Conservation (phyloP, 2,329 filamentous ascomycete genomes). For the Colletotrichum filicis region DNA sequence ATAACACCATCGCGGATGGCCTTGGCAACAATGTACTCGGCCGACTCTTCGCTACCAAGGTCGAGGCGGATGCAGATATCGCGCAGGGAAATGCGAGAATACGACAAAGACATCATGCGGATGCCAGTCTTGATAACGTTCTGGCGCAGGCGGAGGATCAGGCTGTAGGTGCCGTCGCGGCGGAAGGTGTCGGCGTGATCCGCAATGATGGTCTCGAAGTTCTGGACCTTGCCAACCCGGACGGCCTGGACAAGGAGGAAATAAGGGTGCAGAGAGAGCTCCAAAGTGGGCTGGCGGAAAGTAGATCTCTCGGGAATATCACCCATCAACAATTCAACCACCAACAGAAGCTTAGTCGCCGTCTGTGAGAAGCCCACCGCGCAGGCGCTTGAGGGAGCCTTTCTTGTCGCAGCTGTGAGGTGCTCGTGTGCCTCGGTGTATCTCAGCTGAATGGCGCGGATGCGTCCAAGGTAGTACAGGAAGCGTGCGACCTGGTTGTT, state of each 20-base stretch:
- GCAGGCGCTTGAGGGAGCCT: conserved; percentile 89
- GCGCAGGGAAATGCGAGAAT: conserved; percentile 94
- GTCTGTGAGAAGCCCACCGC: conserved; percentile 96
- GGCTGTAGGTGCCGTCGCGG: conserved; percentile 92
- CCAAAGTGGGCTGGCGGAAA: conserved; percentile 90
- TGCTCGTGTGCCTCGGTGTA: conserved; percentile 98
- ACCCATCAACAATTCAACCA: conserved; percentile 97
- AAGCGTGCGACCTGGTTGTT: conserved; percentile 99
- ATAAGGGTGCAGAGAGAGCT: conserved; percentile 90
- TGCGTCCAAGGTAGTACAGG: conserved; percentile 96
- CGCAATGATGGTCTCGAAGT: conserved; percentile 89
- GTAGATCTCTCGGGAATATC: conserved; percentile 96
- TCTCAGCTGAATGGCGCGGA: conserved; percentile 93
- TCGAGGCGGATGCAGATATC: conserved; percentile 97
- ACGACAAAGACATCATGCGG: conserved; percentile 98
- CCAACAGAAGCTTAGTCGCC: conserved; percentile 93
- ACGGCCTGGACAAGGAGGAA: conserved; percentile 94
- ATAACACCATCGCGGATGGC: conserved; percentile 98
- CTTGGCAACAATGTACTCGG: conserved; percentile 99
- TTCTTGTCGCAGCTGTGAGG: conserved; percentile 90
- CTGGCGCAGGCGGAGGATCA: conserved; percentile 93
- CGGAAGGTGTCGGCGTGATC: conserved; percentile 87
- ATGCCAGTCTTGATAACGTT: conserved; percentile 99
- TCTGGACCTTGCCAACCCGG: conserved; percentile 93
- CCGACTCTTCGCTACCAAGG: conserved; percentile 94